Percentiles rank a stretch among this genome's conserved stretches.
phyloP scores from a whole-genome alignment of 75 land plant species.

The Ceratopteris richardii region DNA sequence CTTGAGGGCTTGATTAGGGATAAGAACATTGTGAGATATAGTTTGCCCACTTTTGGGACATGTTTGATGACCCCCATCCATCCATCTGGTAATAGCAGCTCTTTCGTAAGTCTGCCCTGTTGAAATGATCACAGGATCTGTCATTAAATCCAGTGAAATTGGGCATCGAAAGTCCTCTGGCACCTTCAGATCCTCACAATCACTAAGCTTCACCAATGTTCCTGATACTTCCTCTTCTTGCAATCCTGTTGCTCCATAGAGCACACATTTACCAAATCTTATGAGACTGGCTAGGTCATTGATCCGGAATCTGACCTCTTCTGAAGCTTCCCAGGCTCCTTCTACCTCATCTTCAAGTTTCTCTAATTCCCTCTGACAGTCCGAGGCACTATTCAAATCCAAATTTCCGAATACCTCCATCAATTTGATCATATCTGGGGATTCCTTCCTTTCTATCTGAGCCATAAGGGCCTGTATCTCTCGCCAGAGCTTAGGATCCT shows the following conservation, averaged over 20 bases:
- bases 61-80: constrained; percentile 51
- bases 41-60: constrained; percentile 68
- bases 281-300: constrained; percentile 50
- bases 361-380: constrained; percentile 42
- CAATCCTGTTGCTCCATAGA: constrained; percentile 42
- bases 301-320: not conserved
- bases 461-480: constrained; percentile 35
- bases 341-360: constrained; percentile 31
- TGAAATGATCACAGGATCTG: constrained; percentile 64
- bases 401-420: constrained; percentile 23
- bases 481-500: constrained; percentile 27
- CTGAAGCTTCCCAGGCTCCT: constrained; percentile 12
- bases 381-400: constrained; percentile 24
- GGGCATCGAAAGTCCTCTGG: constrained; percentile 74
- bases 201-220: constrained; percentile 1
- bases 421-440: constrained; percentile 11
- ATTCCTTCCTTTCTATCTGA: constrained; percentile 21
- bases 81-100: constrained; percentile 50
- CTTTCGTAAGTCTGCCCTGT: constrained; percentile 80
- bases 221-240: not conserved
- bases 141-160: constrained; percentile 65
- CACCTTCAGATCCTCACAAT: constrained; percentile 15
- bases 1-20: constrained; percentile 55
- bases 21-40: constrained; percentile 45
- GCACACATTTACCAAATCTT: constrained; percentile 68